These are phyloP conservation scores for Nematodospora anomalae DNA, from an alignment of 1,139 yeast species.

Conservation along the genomic window DNA sequence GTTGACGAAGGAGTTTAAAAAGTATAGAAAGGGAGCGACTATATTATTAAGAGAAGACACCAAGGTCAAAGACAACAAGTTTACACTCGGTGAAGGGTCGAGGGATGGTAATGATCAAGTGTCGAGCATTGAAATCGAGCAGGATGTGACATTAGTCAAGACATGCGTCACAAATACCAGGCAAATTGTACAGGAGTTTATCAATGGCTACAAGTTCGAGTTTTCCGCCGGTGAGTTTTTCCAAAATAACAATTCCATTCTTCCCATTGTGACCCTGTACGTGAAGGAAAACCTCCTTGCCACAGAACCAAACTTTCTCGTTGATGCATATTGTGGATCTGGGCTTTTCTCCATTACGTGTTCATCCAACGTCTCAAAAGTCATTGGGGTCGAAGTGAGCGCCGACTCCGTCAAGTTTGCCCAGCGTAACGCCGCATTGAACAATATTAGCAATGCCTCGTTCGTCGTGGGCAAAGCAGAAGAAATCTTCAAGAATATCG, in stretches of 20 bases:
- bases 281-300: constrained; percentile 69
- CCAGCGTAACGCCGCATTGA: constrained; percentile 70
- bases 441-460: constrained; percentile 71
- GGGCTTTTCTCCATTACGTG: constrained; percentile 91
- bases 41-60: constrained; percentile 80
- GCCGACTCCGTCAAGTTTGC: constrained; percentile 93
- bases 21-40: constrained; percentile 83
- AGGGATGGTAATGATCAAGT: constrained; percentile 38
- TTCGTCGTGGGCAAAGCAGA: constrained; percentile 94
- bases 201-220: constrained; percentile 72
- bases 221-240: constrained; percentile 94
- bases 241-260: constrained; percentile 90
- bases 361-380: constrained; percentile 73
- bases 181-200: constrained; percentile 76
- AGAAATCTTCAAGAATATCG: constrained; percentile 75
- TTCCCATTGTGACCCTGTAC: constrained; percentile 77
- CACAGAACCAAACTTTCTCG: constrained; percentile 60
- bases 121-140: constrained; percentile 24
- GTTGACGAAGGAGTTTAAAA: constrained; percentile 49
- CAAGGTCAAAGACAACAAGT: constrained; percentile 28
- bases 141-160: constrained; percentile 31
- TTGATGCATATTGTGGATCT: constrained; percentile 97
- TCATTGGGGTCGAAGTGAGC: constrained; percentile 92
- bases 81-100: constrained; percentile 39
- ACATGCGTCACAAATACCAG: constrained; percentile 70